These are phyloP conservation scores for Malus sylvestris DNA, from an alignment of 306 rosid species.

Conservation along the genomic window DNA sequence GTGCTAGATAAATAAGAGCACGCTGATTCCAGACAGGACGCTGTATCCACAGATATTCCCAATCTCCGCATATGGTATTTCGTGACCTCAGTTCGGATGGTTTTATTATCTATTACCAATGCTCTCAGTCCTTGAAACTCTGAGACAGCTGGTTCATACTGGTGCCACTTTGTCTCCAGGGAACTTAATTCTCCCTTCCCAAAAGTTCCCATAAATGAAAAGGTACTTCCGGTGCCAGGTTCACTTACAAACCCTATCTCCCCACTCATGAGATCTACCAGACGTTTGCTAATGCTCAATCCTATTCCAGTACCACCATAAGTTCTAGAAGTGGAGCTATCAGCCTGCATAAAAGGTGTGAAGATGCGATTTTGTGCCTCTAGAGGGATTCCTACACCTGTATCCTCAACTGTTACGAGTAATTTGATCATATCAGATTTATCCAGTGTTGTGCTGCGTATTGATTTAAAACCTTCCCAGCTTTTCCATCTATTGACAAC, in stretches of 20 bases:
- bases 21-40: constrained; percentile 43
- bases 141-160: constrained; percentile 34
- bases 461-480: constrained; percentile 56
- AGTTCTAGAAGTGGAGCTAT: constrained; percentile 88
- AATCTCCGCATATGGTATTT: constrained; percentile 70
- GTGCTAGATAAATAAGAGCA: constrained; percentile 42
- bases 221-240: constrained; percentile 78
- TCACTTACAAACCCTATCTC: constrained; percentile 92
- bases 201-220: constrained; percentile 72
- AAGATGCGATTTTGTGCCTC: constrained; percentile 78
- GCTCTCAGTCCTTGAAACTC: constrained; percentile 67
- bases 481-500: constrained; percentile 91
- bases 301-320: constrained; percentile 99
- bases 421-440: constrained; percentile 49
- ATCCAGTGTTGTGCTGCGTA: constrained; percentile 26
- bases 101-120: constrained; percentile 58
- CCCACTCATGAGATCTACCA: constrained; percentile 92
- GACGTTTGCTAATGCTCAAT: constrained; percentile 78
- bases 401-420: constrained; percentile 88
- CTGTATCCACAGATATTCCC: constrained; percentile 66
- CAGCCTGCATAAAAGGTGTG: constrained; percentile 95
- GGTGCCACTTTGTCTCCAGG: constrained; percentile 42
- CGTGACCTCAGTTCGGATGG: constrained; percentile 71
- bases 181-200: constrained; percentile 47
- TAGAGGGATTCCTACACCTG: constrained; percentile 90